These are phyloP conservation scores for Scenedesmus sp. DNA, from an alignment of 163 green algal genomes.

Conservation along the genomic window DNA sequence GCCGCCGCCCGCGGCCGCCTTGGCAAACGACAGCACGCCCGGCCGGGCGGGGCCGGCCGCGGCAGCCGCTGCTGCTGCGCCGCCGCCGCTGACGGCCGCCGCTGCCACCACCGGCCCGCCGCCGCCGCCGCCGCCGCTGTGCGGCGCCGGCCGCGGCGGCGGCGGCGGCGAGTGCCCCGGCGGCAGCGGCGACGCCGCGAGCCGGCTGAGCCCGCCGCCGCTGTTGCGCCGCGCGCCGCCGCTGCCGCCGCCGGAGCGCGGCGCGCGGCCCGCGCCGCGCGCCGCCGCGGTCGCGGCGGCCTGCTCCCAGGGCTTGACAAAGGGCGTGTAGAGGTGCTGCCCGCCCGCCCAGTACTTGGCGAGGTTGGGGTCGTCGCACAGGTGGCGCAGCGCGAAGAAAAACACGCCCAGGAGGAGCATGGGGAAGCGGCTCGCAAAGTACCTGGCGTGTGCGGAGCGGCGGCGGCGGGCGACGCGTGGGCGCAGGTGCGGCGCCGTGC, in stretches of 20 bases:
- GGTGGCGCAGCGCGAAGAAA: conserved; percentile 76
- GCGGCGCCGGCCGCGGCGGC: neutral
- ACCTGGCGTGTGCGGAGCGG: conserved; percentile 51
- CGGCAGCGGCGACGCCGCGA: neutral
- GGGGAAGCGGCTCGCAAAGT: conserved; percentile 86
- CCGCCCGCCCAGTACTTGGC: conserved; percentile 70
- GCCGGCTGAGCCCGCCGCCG: neutral
- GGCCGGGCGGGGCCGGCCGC: neutral
- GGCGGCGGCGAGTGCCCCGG: neutral
- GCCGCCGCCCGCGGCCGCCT: neutral
- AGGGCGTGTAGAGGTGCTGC: neutral
- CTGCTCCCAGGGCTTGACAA: conserved; percentile 20
- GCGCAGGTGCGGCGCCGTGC: no score
- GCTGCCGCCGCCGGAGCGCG: neutral
- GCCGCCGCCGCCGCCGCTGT: neutral
- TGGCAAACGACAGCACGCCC: conserved; percentile 40
- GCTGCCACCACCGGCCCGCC: no score
- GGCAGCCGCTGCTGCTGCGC: neutral
- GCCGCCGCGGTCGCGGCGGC: conserved; percentile 27
- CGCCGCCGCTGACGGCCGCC: neutral
- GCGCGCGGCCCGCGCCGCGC: neutral
- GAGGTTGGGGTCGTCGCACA: conserved; percentile 73
- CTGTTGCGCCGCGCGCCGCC: conserved; percentile 1
- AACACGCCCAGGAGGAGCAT: conserved; percentile 85
- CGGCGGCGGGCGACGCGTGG: no score